phyloP scores from a whole-genome alignment of 1,284 basidiomycete genomes.

The Sphaerobolus stellatus region DNA sequence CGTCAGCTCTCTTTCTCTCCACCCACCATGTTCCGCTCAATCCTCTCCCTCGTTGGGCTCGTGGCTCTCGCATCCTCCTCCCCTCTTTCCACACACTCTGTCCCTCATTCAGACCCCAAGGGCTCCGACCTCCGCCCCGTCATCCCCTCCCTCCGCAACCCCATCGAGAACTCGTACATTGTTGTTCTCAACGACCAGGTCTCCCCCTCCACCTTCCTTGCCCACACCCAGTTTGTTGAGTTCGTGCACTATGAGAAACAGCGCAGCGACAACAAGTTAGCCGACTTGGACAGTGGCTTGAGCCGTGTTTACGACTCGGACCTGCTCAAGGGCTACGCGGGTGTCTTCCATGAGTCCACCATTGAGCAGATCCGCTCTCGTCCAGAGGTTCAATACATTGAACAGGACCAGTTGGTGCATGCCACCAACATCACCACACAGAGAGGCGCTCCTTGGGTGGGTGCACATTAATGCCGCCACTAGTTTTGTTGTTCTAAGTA shows the following conservation, averaged over 20 bases:
- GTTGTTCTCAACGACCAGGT: slow-evolving; percentile 80
- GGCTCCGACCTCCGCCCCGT: slow-evolving; percentile 57
- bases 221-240: slow-evolving; percentile 74
- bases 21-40: slow-evolving; percentile 9
- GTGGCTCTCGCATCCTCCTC: slow-evolving; percentile 47
- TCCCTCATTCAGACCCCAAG: slow-evolving; percentile 41
- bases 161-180: slow-evolving; percentile 87
- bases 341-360: slow-evolving; percentile 74
- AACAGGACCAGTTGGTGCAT: slow-evolving; percentile 87
- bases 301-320: slow-evolving; percentile 72
- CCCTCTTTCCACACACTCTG: slow-evolving; percentile 65
- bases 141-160: slow-evolving; percentile 54
- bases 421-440: slow-evolving; percentile 65
- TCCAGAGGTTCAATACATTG: slow-evolving; percentile 93
- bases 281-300: slow-evolving; percentile 52
- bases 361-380: slow-evolving; percentile 79
- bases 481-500: slow-evolving; percentile 6
- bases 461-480: slow-evolving; percentile 28
- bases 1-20: slow-evolving; percentile 12
- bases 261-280: slow-evolving; percentile 41
- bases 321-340: slow-evolving; percentile 77
- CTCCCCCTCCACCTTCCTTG: slow-evolving; percentile 54
- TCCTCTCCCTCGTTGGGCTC: slow-evolving; percentile 10
- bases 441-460: slow-evolving; percentile 87
- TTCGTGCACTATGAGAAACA: slow-evolving; percentile 46